Percentiles rank a stretch among this genome's conserved stretches.
phyloP scores from a whole-genome alignment of 2,329 filamentous ascomycete genomes.

The Amylocarpus encephaloides region DNA sequence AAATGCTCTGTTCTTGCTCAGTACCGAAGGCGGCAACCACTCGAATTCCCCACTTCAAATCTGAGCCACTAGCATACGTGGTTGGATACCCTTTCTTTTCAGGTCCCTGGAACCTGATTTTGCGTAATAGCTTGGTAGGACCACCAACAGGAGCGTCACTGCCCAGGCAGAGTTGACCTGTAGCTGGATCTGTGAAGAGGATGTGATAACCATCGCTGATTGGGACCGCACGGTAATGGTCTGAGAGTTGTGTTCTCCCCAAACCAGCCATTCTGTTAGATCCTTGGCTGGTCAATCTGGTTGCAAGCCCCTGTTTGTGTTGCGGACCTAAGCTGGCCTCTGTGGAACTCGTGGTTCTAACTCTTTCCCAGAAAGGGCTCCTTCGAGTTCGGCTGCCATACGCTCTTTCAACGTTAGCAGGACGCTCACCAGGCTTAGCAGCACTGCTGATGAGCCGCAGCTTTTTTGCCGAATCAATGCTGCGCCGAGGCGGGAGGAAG shows the following conservation, averaged over 20 bases:
- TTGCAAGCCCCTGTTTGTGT: conserved; percentile 10
- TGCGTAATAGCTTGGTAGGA: conserved; percentile 50
- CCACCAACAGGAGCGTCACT: conserved; percentile 52
- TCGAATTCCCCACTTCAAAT: conserved; percentile 51
- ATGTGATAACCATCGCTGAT: conserved; percentile 60
- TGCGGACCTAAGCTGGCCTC: conserved; percentile 10
- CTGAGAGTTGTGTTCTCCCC: conserved; percentile 32
- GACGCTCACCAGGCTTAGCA: conserved; percentile 36
- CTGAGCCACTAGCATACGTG: conserved; percentile 50
- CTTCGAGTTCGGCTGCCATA: conserved; percentile 21
- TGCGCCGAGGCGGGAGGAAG: conserved; percentile 50
- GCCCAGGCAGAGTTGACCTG: conserved; percentile 51
- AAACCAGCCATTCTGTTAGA: conserved; percentile 7
- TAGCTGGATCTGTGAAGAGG: conserved; percentile 56
- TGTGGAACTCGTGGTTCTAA: conserved; percentile 9
- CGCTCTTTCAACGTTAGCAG: conserved; percentile 23
- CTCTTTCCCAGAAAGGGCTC: conserved; percentile 26
- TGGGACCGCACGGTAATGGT: conserved; percentile 58
- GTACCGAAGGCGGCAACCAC: conserved; percentile 51
- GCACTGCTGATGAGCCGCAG: conserved; percentile 58
- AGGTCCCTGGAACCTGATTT: conserved; percentile 44
- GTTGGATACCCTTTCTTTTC: conserved; percentile 37
- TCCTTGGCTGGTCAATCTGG: conserved; percentile 15
- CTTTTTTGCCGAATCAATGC: conserved; percentile 48
- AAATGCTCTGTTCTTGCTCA: conserved; percentile 37